These are phyloP conservation scores for Solanum chacoense DNA, from an alignment of 305 asterid genomes.

Conservation along the genomic window DNA sequence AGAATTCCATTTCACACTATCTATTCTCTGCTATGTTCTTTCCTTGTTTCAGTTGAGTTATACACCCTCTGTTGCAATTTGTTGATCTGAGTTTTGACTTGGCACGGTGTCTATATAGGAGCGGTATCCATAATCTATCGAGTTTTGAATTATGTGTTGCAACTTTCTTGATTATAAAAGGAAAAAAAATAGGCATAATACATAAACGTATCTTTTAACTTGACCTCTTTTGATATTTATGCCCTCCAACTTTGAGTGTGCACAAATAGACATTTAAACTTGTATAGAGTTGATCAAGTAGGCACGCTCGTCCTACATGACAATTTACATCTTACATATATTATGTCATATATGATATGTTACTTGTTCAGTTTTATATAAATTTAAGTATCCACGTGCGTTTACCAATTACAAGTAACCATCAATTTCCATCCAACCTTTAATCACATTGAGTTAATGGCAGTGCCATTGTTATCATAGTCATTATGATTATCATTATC, in stretches of 20 bases:
- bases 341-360: background rate
- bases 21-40: background rate
- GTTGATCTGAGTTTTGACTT: background rate
- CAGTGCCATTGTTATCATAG: background rate
- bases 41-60: background rate
- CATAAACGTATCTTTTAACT: too few relatives aligned
- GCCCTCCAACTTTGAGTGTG: background rate
- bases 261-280: too few relatives aligned
- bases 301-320: background rate
- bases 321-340: too few relatives aligned
- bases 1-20: background rate
- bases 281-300: background rate
- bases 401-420: background rate
- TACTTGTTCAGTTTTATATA: too few relatives aligned
- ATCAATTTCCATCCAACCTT: background rate
- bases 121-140: background rate
- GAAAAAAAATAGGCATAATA: background rate
- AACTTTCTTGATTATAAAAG: background rate
- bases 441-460: background rate
- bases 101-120: background rate
- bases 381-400: too few relatives aligned
- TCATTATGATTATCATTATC: background rate
- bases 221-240: too few relatives aligned
- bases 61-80: background rate
- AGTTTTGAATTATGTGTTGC: background rate